Percentiles rank a stretch among this genome's conserved stretches.
These are phyloP conservation scores for Chlamydomonas schloesseri DNA, from an alignment of 139 green algal genomes.

Conservation along the genomic window DNA sequence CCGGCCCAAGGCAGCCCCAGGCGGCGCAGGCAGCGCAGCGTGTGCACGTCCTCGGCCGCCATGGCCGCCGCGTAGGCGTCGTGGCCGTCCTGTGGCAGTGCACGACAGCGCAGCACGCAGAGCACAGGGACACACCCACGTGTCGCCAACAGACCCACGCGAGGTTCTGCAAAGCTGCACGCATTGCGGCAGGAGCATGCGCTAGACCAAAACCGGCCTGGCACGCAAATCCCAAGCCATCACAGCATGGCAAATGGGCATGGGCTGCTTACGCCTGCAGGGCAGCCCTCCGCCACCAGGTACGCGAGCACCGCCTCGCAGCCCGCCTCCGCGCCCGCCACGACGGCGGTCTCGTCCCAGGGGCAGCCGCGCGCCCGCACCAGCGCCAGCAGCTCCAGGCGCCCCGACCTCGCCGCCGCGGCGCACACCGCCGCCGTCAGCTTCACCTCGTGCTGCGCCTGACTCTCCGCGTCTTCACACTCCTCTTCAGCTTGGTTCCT, in stretches of 20 bases:
- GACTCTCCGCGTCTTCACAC: no score
- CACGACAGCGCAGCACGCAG: no score
- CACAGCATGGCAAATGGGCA: no score
- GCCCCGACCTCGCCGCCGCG: neutral
- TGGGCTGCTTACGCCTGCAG: neutral
- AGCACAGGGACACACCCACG: no score
- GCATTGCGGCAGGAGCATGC: no score
- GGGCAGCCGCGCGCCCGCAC: neutral
- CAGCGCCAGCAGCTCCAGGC: slow-evolving; percentile 11
- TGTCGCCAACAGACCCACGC: no score
- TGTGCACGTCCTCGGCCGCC: neutral
- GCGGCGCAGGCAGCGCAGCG: slow-evolving; percentile 1
- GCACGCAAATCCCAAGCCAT: no score
- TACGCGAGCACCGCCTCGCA: slow-evolving; percentile 18
- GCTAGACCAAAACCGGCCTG: no score
- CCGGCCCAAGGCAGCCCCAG: slow-evolving; percentile 7
- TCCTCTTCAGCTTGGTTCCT: no score
- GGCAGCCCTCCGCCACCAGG: neutral
- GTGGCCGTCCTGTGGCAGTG: neutral
- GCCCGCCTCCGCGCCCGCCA: neutral
- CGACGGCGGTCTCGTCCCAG: neutral
- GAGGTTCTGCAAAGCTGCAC: no score
- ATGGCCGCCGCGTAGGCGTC: neutral
- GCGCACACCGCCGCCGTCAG: no score
- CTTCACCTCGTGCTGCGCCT: no score